Percentiles rank a stretch among this genome's conserved stretches.
These are phyloP conservation scores for Cutaneotrichosporon cavernicola DNA, from an alignment of 1,284 basidiomycete species.

Conservation along the genomic window DNA sequence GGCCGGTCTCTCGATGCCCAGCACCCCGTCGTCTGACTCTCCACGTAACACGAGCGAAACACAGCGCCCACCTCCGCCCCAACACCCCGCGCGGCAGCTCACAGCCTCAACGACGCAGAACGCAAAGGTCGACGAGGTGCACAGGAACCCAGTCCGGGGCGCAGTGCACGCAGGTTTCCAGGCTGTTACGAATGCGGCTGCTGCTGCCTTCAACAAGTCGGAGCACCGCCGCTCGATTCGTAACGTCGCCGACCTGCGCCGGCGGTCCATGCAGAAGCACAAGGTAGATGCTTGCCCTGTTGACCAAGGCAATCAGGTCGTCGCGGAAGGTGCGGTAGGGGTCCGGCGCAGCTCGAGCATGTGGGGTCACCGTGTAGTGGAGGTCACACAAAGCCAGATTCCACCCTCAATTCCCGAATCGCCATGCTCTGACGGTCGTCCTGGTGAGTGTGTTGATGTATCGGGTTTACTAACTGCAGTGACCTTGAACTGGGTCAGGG, in stretches of 20 bases:
- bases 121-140: not conserved
- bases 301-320: not conserved
- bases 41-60: slow-evolving; percentile 29
- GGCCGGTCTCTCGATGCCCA: slow-evolving; percentile 63
- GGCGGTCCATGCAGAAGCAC: slow-evolving; percentile 24
- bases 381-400: slow-evolving; percentile 70
- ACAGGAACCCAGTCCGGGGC: slow-evolving; percentile 23
- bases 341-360: slow-evolving; percentile 84
- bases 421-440: slow-evolving; percentile 25
- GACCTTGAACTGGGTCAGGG: slow-evolving; percentile 98
- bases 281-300: slow-evolving; percentile 10
- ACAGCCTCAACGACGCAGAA: not conserved
- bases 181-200: slow-evolving; percentile 2
- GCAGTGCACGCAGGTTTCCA: slow-evolving; percentile 13
- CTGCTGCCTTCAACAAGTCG: slow-evolving; percentile 43
- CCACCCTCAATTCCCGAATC: slow-evolving; percentile 53
- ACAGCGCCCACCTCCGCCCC: slow-evolving; percentile 20
- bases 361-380: slow-evolving; percentile 91
- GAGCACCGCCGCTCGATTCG: slow-evolving; percentile 76
- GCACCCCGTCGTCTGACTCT: slow-evolving; percentile 56
- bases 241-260: slow-evolving; percentile 64
- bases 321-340: slow-evolving; percentile 55
- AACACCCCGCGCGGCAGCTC: not conserved
- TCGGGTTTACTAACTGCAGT: slow-evolving; percentile 1
- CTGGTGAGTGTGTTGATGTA: not conserved